A percentile compares a stretch with the other conserved stretches of the same genome.
These are phyloP conservation scores for Elymus sibiricus DNA, from an alignment of 176 grass and related monocot genomes.

Conservation along the genomic window DNA sequence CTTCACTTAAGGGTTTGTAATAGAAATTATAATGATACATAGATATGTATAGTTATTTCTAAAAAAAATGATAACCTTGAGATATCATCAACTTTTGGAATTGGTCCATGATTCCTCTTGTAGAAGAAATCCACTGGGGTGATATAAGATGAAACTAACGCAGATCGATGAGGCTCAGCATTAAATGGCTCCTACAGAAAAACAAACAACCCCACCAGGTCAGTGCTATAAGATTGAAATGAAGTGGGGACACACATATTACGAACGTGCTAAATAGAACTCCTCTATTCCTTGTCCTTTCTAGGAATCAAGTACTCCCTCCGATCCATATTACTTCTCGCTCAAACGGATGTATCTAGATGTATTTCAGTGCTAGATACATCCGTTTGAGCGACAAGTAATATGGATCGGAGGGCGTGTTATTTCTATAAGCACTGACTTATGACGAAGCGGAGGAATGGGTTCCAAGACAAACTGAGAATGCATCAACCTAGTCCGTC, in stretches of 20 bases:
- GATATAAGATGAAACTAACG: slow-evolving; percentile 67
- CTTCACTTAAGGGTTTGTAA: not conserved
- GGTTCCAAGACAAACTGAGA: not conserved
- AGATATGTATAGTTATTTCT: not conserved
- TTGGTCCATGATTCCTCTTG: slow-evolving; percentile 98
- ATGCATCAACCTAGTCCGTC: not conserved
- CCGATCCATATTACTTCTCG: too few species aligned
- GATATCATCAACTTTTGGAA: slow-evolving; percentile 79
- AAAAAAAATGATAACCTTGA: slow-evolving; percentile 50
- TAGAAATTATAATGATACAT: not conserved
- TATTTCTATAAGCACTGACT: not conserved
- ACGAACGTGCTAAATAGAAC: not conserved
- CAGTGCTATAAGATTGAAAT: not conserved
- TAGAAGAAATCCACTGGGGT: slow-evolving; percentile 93
- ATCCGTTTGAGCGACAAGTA: too few species aligned
- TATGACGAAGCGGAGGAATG: not conserved
- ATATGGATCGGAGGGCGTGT: too few species aligned
- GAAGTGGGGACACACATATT: not conserved
- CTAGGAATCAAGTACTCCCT: not conserved
- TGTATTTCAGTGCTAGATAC: too few species aligned
- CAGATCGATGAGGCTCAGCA: slow-evolving; percentile 77
- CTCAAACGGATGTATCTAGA: too few species aligned
- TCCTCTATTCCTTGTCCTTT: not conserved
- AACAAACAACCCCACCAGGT: not conserved
- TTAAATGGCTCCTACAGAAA: slow-evolving; percentile 90